Percentiles rank a stretch among this genome's conserved stretches.
Evolutionary conservation across 441 rosid genomes (phyloP).

Genomic region (Isatis lusitanica): DNA sequence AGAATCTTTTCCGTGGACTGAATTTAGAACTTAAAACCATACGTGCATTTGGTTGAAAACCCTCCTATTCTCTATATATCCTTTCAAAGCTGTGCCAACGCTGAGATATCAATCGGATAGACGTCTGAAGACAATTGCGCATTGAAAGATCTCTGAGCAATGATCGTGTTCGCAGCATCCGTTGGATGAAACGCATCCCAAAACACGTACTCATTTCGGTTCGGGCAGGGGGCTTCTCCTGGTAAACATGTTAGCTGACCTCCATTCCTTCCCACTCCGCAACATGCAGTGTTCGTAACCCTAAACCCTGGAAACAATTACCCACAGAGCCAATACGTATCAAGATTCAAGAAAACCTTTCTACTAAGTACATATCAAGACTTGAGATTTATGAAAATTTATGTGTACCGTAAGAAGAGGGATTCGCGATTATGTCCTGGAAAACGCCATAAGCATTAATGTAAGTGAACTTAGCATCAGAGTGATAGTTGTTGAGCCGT

Average conservation of each 20-base stretch:
- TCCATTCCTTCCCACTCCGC: conserved; percentile 84
- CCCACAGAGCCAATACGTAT: not conserved
- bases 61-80: not conserved
- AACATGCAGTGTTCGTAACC: conserved; percentile 73
- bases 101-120: conserved; percentile 69
- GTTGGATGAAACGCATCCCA: conserved; percentile 95
- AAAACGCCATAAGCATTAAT: conserved; percentile 67
- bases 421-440: conserved; percentile 51
- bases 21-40: not conserved
- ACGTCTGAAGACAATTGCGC: conserved; percentile 64
- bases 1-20: not conserved
- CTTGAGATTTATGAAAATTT: not conserved
- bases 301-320: conserved; percentile 47
- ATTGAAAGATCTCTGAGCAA: conserved; percentile 69
- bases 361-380: too few relatives aligned
- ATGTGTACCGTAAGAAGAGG: conserved; percentile 49
- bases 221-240: conserved; percentile 58
- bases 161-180: conserved; percentile 63
- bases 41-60: not conserved
- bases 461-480: conserved; percentile 62
- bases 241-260: conserved; percentile 89
- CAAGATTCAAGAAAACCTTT: not conserved
- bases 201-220: conserved; percentile 56
- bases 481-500: conserved; percentile 49
- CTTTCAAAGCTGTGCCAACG: conserved; percentile 57